phyloP scores from a whole-genome alignment of 148 eudicot genomes.

The Camellia japonica region DNA sequence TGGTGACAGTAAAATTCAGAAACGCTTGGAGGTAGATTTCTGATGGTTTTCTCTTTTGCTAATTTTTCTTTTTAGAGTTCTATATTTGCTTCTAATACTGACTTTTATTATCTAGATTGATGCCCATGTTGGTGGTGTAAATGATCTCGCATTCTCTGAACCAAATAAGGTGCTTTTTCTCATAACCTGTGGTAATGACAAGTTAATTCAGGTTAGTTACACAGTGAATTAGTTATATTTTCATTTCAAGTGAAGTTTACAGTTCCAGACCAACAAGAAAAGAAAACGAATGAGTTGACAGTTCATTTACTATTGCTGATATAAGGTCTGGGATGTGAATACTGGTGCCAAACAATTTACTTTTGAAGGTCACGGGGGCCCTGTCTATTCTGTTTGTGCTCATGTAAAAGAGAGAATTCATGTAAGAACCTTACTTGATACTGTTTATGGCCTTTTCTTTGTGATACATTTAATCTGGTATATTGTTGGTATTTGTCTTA shows the following conservation, averaged over 20 bases:
- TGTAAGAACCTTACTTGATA: conserved; percentile 2
- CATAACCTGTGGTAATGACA: conserved; percentile 38
- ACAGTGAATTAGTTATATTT: background rate
- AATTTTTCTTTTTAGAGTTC: background rate
- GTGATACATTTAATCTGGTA: background rate
- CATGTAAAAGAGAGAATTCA: conserved; percentile 20
- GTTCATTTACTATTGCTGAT: background rate
- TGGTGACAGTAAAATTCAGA: conserved; percentile 7
- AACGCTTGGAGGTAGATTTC: conserved; percentile 24
- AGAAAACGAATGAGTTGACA: background rate
- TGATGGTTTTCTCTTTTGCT: conserved; percentile 8
- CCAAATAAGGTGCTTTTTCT: conserved; percentile 19
- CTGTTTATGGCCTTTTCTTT: background rate
- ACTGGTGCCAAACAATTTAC: conserved; percentile 24
- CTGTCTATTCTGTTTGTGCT: conserved; percentile 30
- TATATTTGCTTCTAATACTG: background rate
- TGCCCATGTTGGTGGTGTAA: conserved; percentile 36
- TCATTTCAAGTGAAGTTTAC: background rate
- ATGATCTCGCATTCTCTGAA: conserved; percentile 33
- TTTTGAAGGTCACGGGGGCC: conserved; percentile 31
- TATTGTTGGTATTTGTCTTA: background rate
- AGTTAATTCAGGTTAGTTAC: conserved; percentile 20
- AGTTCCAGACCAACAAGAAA: no score
- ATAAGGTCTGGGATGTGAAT: conserved; percentile 26
- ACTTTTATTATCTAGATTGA: conserved; percentile 27